A percentile compares a stretch with the other conserved stretches of the same genome.
Evolutionary conservation across 305 asterid genomes (phyloP).

Genomic region (Galium porrigens): DNA sequence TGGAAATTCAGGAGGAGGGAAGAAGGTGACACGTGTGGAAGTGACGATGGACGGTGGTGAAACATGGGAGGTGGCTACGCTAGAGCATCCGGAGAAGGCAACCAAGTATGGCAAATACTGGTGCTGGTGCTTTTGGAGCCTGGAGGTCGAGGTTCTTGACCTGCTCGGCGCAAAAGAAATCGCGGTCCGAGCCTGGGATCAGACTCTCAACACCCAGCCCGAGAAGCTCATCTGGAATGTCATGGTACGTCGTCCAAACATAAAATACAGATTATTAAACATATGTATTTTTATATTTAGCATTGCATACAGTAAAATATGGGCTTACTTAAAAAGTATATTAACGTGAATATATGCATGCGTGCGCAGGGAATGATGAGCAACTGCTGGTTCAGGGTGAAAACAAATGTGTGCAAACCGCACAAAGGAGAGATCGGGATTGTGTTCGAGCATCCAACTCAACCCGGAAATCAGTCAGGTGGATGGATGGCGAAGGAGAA

Average conservation of each 20-base stretch:
- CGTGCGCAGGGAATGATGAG: slow-evolving; percentile 99
- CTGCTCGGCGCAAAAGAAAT: slow-evolving; percentile 64
- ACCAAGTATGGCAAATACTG: slow-evolving; percentile 71
- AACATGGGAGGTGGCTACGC: slow-evolving; percentile 42
- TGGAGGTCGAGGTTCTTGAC: slow-evolving; percentile 71
- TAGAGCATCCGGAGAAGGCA: slow-evolving; percentile 60
- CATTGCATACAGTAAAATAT: no score
- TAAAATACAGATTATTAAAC: not conserved
- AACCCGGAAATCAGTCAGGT: slow-evolving; percentile 67
- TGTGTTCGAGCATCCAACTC: slow-evolving; percentile 85
- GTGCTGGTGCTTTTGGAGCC: slow-evolving; percentile 96
- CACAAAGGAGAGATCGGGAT: slow-evolving; percentile 74
- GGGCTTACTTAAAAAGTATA: no score
- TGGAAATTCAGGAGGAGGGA: slow-evolving; percentile 63
- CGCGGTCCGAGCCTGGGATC: slow-evolving; percentile 85
- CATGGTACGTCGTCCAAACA: slow-evolving; percentile 33
- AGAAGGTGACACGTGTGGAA: slow-evolving; percentile 80
- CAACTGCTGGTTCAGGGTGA: slow-evolving; percentile 85
- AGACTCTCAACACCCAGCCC: slow-evolving; percentile 79
- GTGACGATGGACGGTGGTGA: slow-evolving; percentile 84
- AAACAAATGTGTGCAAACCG: slow-evolving; percentile 61
- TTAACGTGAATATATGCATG: not conserved
- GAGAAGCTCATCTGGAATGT: slow-evolving; percentile 85
- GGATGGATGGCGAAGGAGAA: slow-evolving; percentile 97
- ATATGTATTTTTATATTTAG: no score